These are phyloP conservation scores for Barnettozyma populi DNA, from an alignment of 805 yeast species.

Conservation along the genomic window DNA sequence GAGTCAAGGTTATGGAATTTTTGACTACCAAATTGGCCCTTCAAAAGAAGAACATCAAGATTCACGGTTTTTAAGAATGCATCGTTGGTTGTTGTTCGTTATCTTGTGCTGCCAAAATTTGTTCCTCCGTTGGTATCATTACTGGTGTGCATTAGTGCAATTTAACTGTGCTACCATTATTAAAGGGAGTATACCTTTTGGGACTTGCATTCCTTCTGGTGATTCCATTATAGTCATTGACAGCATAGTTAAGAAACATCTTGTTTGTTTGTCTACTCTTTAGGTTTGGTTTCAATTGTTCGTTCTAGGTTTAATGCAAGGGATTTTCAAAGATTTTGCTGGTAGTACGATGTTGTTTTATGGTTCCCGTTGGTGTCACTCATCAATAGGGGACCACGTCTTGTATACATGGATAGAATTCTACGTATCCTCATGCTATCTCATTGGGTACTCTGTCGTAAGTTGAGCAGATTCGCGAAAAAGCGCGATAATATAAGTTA, in stretches of 20 bases:
- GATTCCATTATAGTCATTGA: neutral
- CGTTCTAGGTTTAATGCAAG: neutral
- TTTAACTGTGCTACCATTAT: neutral
- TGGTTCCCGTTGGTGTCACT: no score
- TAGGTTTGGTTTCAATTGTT: neutral
- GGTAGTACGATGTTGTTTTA: neutral
- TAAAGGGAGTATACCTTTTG: neutral
- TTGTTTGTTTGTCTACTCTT: neutral
- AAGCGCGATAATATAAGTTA: neutral
- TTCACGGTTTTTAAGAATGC: conserved; percentile 81
- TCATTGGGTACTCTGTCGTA: no score
- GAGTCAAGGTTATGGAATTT: conserved; percentile 92
- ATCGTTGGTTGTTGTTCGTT: neutral
- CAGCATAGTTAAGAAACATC: neutral
- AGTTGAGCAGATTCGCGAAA: no score
- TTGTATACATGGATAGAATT: no score
- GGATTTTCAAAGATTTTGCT: neutral
- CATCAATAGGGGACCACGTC: no score
- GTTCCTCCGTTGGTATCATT: neutral
- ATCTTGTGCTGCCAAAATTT: neutral
- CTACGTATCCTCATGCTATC: no score
- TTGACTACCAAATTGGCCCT: conserved; percentile 80
- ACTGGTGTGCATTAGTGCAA: neutral
- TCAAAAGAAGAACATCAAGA: conserved; percentile 94
- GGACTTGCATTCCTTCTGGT: neutral